phyloP scores from a whole-genome alignment of 192 early-diverging fungal species.

The Rhizoclosmatium globosum region DNA sequence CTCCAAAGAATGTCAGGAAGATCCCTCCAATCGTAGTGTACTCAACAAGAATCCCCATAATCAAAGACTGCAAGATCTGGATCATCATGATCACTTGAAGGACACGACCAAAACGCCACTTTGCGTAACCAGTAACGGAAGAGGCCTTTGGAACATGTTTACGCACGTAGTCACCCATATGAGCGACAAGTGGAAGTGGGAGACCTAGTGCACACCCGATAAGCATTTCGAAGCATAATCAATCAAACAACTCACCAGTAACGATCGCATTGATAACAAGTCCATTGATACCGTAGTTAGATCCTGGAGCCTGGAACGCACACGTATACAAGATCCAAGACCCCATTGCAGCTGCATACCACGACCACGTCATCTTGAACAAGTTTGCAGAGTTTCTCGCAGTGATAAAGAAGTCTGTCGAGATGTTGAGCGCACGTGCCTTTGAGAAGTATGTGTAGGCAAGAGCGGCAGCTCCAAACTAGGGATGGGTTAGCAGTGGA shows the following conservation, averaged over 20 bases:
- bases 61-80: constrained; percentile 52
- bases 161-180: constrained; percentile 44
- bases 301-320: background rate
- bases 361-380: constrained; percentile 44
- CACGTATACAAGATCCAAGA: constrained; percentile 38
- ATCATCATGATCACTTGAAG: constrained; percentile 46
- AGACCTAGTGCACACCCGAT: constrained; percentile 47
- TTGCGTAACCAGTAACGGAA: constrained; percentile 39
- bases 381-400: constrained; percentile 47
- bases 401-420: constrained; percentile 57
- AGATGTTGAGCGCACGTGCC: constrained; percentile 3
- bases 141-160: constrained; percentile 38
- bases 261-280: background rate
- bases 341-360: constrained; percentile 55
- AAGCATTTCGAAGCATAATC: constrained; percentile 47
- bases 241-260: constrained; percentile 34
- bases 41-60: constrained; percentile 27
- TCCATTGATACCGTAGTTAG: constrained; percentile 13
- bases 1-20: constrained; percentile 43
- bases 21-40: constrained; percentile 54
- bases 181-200: constrained; percentile 51
- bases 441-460: background rate
- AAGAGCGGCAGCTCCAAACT: constrained; percentile 14
- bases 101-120: constrained; percentile 43
- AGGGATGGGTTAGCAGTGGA: background rate